Conservation (phyloP, 2,329 filamentous ascomycete genomes). For the Lecanosticta acicola region DNA sequence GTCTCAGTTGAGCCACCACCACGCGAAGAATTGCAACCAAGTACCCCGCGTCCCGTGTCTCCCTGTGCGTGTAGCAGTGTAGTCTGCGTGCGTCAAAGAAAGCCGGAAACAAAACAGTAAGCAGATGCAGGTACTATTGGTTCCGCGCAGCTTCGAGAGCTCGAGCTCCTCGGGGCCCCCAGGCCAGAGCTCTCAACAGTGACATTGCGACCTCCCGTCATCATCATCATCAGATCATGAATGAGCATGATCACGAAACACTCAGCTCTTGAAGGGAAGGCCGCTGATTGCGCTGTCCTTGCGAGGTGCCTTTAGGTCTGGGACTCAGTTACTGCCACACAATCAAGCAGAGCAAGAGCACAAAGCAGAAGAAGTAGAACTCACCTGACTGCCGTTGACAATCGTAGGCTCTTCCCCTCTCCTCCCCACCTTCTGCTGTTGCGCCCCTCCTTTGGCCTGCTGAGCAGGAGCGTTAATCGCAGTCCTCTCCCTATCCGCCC, state of each 20-base stretch:
- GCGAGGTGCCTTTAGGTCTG: background rate
- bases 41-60: too few species aligned
- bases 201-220: too few species aligned
- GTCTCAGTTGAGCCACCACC: too few species aligned
- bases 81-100: too few species aligned
- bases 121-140: background rate
- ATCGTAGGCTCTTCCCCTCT: conserved; percentile 16
- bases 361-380: conserved; percentile 2
- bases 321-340: conserved; percentile 3
- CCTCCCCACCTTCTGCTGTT: conserved; percentile 1
- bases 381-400: conserved; percentile 23
- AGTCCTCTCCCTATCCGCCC: conserved; percentile 23
- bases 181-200: too few species aligned
- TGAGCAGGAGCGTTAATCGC: conserved; percentile 14
- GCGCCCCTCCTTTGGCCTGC: background rate
- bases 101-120: background rate
- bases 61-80: too few species aligned
- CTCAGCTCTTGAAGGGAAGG: background rate
- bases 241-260: too few species aligned
- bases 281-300: conserved; percentile 1
- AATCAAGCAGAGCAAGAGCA: background rate
- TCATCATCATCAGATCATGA: too few species aligned
- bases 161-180: too few species aligned
- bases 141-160: background rate
- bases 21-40: too few species aligned